Base-by-base conservation (phyloP, 2,329 filamentous ascomycete genomes). In the Talaromyces sp. region DNA sequence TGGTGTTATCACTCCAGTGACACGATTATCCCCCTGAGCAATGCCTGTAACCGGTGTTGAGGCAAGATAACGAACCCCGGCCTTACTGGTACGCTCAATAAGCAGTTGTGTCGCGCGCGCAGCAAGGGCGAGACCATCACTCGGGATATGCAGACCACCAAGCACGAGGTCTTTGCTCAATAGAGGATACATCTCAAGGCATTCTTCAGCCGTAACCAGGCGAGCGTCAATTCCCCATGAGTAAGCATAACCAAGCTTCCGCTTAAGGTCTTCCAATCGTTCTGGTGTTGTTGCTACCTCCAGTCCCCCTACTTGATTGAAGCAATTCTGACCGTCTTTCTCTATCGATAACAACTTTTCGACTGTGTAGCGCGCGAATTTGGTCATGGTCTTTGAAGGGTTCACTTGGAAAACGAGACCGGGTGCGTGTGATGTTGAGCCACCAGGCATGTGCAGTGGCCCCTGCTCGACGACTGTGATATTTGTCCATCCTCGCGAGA, bases 381-480 rank as follows among this genome's bases (percentile, higher is more conserved):
- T 70, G 5, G 81, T 85, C 83, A 88, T 53, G 5, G 49, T 53
- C 8, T 53, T 53, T 2, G 49, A 53, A 3, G 49, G 25, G 17
- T 83, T 87, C 8, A 84, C 87, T 68, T 88, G 85, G 66, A 87
- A 88, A 0, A 88, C 85, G 3, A 88, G 78, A 0, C 85, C 85
- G 0, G 85, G 85, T 4, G 85, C 85, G 65, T 88, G 85, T 7
- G 85, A 88, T 7, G 86, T 88, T 30, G 86, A 88, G 52, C 85
- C 85, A 28, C 86, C 85, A 0, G 85, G 85, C 80, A 88, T 82
- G 62, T 78, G 74, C 65, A 88, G 70, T 2, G 85, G 85, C 0
- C 85, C 85, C 71, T 88, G 85, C 65, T 88, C 85, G 64, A 88
- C 74, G 56, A 88, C 85, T 19, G 85, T 88, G 70, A 88, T 85